Percentiles rank a stretch among this genome's conserved stretches.
phyloP scores from a whole-genome alignment of 2,329 filamentous ascomycete species.

The Phyllosticta capitalensis region DNA sequence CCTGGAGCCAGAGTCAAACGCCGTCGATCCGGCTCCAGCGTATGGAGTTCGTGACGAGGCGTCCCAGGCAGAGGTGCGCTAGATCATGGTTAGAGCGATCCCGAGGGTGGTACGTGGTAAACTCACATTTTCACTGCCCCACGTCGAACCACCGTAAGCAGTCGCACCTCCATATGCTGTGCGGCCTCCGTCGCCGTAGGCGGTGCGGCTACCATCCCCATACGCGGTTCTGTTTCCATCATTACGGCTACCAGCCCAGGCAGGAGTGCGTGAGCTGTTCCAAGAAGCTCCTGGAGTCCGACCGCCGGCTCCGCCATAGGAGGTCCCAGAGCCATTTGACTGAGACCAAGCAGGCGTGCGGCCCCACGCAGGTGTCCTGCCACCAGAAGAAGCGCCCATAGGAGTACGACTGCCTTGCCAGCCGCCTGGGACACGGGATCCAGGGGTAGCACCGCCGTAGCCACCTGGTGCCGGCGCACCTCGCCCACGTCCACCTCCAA shows the following conservation, averaged over 20 bases:
- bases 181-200: constrained; percentile 48
- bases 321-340: constrained; percentile 16
- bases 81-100: constrained; percentile 8
- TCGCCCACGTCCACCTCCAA: constrained; percentile 41
- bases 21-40: constrained; percentile 57
- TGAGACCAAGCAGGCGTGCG: constrained; percentile 39
- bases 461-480: constrained; percentile 13
- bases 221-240: constrained; percentile 35
- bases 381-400: constrained; percentile 41
- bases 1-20: constrained; percentile 52
- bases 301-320: constrained; percentile 38
- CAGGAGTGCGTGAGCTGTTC: constrained; percentile 19
- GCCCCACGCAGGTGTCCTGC: constrained; percentile 56
- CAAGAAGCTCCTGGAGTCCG: constrained; percentile 26
- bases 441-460: constrained; percentile 19
- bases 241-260: constrained; percentile 22
- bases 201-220: constrained; percentile 31
- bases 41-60: constrained; percentile 45
- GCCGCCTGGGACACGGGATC: constrained; percentile 29
- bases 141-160: constrained; percentile 37
- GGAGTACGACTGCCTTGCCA: constrained; percentile 24
- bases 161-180: constrained; percentile 47
- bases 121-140: constrained; percentile 21
- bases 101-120: constrained; percentile 11
- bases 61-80: constrained; percentile 26